Percentiles rank a stretch among this genome's conserved stretches.
Evolutionary conservation across 2,329 filamentous ascomycete species (phyloP).

Genomic region (Pseudogymnoascus sp.): DNA sequence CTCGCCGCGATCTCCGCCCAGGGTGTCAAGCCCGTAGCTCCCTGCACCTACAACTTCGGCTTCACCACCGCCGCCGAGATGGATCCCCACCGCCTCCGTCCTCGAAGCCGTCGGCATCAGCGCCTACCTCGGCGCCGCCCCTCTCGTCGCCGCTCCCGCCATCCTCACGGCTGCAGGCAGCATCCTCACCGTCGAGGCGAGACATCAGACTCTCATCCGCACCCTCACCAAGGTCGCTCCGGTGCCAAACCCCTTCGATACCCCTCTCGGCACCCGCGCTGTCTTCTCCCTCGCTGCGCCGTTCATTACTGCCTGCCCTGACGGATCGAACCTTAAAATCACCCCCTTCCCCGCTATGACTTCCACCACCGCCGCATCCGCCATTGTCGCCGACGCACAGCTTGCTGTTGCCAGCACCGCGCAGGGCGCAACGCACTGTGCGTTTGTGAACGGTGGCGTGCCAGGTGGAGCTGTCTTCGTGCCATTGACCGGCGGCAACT

Average conservation of each 20-base stretch:
- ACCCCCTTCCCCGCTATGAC: conserved; percentile 55
- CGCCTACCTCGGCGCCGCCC: conserved; percentile 65
- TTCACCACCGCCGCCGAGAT: conserved; percentile 60
- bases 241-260: conserved; percentile 64
- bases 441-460: conserved; percentile 56
- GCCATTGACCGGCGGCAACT: conserved; percentile 48
- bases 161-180: conserved; percentile 61
- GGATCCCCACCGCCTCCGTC: conserved; percentile 61
- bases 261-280: conserved; percentile 58
- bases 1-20: conserved; percentile 54
- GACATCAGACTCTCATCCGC: conserved; percentile 69
- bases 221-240: conserved; percentile 50
- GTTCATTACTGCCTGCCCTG: conserved; percentile 66
- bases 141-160: conserved; percentile 51
- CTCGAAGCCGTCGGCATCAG: conserved; percentile 69
- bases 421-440: conserved; percentile 53
- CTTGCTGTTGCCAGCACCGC: conserved; percentile 39
- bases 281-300: conserved; percentile 68
- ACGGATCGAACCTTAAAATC: conserved; percentile 57
- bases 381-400: conserved; percentile 30
- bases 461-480: conserved; percentile 56
- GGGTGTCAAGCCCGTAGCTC: conserved; percentile 58
- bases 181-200: conserved; percentile 66
- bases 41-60: conserved; percentile 67
- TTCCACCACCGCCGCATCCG: conserved; percentile 37